A percentile compares a stretch with the other conserved stretches of the same genome.
phyloP scores from a whole-genome alignment of 2,329 filamentous ascomycete genomes.

The Verticillium alfalfae region DNA sequence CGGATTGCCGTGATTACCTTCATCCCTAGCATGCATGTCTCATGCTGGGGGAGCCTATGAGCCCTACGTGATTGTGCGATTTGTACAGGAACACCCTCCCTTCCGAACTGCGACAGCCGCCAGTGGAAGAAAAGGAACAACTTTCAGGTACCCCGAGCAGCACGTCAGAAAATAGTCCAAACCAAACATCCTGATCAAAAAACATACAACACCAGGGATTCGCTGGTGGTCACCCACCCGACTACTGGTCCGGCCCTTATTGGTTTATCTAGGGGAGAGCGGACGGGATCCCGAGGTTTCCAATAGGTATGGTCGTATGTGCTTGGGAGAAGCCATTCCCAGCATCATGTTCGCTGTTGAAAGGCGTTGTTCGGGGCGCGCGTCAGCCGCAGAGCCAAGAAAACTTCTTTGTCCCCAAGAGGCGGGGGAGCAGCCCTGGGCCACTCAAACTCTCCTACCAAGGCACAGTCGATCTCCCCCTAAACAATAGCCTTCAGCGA shows the following conservation, averaged over 20 bases:
- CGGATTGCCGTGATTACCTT: neutral
- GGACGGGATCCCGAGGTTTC: neutral
- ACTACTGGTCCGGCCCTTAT: neutral
- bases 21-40: neutral
- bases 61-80: neutral
- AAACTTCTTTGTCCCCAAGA: neutral
- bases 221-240: neutral
- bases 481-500: neutral
- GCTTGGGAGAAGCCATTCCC: neutral
- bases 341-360: neutral
- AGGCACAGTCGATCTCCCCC: neutral
- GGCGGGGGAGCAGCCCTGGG: neutral
- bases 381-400: neutral
- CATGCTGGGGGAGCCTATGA: neutral
- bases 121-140: neutral
- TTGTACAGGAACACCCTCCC: neutral
- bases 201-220: neutral
- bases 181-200: neutral
- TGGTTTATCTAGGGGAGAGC: neutral
- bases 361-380: no score
- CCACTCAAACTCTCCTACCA: neutral
- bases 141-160: no score
- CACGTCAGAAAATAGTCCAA: no score
- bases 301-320: neutral
- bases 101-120: neutral